Conservation (phyloP, 805 yeast genomes). For the Lipomyces spencermartinsiae region DNA sequence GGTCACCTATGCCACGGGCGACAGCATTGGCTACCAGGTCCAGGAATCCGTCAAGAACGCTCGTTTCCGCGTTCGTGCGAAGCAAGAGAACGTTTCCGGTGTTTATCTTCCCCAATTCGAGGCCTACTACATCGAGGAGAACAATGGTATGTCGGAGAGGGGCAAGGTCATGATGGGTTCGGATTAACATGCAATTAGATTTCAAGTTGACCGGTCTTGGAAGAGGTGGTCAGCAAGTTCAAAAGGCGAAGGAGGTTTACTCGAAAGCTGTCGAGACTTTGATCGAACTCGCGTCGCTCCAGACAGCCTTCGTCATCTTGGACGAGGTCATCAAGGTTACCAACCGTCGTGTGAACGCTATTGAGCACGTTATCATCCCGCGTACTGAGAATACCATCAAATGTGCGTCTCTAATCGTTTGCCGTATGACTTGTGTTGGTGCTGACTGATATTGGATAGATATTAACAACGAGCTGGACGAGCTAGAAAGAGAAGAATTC, state of each 20-base stretch:
- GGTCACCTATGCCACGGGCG: slow-evolving; percentile 97
- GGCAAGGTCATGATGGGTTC: not conserved
- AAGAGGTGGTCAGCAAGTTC: slow-evolving; percentile 98
- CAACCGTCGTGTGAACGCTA: slow-evolving; percentile 97
- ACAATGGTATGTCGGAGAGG: slow-evolving; percentile 53
- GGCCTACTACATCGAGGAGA: slow-evolving; percentile 77
- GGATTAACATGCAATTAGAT: slow-evolving; percentile 51
- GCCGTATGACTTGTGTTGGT: not conserved
- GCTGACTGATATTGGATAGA: slow-evolving; percentile 48
- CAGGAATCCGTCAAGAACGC: slow-evolving; percentile 90
- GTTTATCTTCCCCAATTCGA: slow-evolving; percentile 93
- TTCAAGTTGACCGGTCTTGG: slow-evolving; percentile 97
- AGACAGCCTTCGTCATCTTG: slow-evolving; percentile 93
- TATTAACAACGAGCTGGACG: slow-evolving; percentile 95
- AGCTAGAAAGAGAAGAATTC: slow-evolving; percentile 97
- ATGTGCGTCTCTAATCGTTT: slow-evolving; percentile 41
- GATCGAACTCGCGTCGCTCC: slow-evolving; percentile 93
- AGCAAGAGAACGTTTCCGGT: slow-evolving; percentile 96
- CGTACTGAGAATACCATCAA: slow-evolving; percentile 94
- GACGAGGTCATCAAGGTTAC: slow-evolving; percentile 98
- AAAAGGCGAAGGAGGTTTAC: slow-evolving; percentile 89
- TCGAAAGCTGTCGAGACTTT: slow-evolving; percentile 96
- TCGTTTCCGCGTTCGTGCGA: slow-evolving; percentile 86
- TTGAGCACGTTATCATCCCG: slow-evolving; percentile 97
- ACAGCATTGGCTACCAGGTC: slow-evolving; percentile 92